Conservation (phyloP, 345 rosid species). For the Noccaea bulbosa region DNA sequence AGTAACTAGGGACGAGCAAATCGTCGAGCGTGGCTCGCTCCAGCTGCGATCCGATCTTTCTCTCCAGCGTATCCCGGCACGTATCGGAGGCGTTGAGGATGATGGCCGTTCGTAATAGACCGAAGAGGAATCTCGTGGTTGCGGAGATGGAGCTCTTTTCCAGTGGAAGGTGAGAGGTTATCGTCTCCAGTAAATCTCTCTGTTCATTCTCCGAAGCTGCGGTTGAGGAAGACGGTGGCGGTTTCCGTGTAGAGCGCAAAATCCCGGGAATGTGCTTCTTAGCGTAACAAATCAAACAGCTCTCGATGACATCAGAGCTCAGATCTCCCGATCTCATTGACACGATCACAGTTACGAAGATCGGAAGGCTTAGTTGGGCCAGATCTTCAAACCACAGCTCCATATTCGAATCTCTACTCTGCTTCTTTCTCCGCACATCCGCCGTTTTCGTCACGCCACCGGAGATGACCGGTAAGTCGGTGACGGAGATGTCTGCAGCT, state of each 20-base stretch:
- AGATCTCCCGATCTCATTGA: slow-evolving; percentile 66
- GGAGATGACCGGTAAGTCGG: slow-evolving; percentile 15
- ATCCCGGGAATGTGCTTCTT: slow-evolving; percentile 82
- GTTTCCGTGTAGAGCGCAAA: slow-evolving; percentile 71
- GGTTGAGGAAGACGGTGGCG: slow-evolving; percentile 49
- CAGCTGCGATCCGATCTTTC: slow-evolving; percentile 79
- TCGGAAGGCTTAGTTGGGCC: slow-evolving; percentile 53
- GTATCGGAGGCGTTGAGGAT: slow-evolving; percentile 77
- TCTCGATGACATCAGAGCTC: slow-evolving; percentile 68
- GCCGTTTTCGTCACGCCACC: slow-evolving; percentile 44
- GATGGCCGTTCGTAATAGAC: slow-evolving; percentile 73
- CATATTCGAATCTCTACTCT: slow-evolving; percentile 44
- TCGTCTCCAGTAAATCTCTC: slow-evolving; percentile 72
- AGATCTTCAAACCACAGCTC: slow-evolving; percentile 84
- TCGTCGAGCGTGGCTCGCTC: slow-evolving; percentile 90
- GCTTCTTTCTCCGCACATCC: slow-evolving; percentile 62
- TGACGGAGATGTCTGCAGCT: background rate
- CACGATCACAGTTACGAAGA: slow-evolving; percentile 62
- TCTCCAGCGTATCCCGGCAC: slow-evolving; percentile 68
- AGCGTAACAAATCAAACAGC: slow-evolving; percentile 80
- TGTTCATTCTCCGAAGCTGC: slow-evolving; percentile 69
- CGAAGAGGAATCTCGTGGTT: slow-evolving; percentile 70
- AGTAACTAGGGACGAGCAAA: slow-evolving; percentile 90
- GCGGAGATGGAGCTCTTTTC: slow-evolving; percentile 62
- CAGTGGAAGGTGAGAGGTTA: slow-evolving; percentile 65